phyloP scores from a whole-genome alignment of 306 rosid genomes.

The Abrus pulchellus region DNA sequence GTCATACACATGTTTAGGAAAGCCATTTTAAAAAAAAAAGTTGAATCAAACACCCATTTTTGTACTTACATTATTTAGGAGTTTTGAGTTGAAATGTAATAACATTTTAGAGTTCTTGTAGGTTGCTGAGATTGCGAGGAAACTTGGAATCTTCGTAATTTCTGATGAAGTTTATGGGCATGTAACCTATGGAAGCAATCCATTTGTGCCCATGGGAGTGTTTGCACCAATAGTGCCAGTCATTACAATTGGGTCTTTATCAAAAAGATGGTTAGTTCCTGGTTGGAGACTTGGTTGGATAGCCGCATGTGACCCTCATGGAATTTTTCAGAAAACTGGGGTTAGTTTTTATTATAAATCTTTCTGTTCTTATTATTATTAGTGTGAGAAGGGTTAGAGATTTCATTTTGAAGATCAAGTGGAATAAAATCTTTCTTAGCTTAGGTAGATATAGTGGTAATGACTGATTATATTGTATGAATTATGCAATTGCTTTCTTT shows the following conservation, averaged over 20 bases:
- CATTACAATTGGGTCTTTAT: conserved; percentile 66
- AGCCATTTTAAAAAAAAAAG: no score
- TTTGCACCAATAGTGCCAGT: conserved; percentile 67
- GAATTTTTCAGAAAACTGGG: conserved; percentile 61
- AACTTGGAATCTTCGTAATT: conserved; percentile 63
- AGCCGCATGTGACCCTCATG: conserved; percentile 62
- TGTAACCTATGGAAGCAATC: conserved; percentile 61
- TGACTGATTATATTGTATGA: conserved; percentile 1
- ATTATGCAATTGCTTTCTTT: conserved; percentile 5
- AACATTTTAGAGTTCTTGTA: conserved; percentile 24
- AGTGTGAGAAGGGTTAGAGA: background rate
- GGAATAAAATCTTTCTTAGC: background rate
- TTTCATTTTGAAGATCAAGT: background rate
- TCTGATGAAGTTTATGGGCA: conserved; percentile 76
- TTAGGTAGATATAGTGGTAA: background rate
- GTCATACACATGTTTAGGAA: background rate
- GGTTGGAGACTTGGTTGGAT: conserved; percentile 85
- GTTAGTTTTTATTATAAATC: conserved; percentile 44
- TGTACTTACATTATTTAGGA: background rate
- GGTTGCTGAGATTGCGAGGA: conserved; percentile 75
- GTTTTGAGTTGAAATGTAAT: conserved; percentile 36
- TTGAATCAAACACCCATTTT: no score
- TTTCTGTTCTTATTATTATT: background rate
- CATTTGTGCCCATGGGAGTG: conserved; percentile 73
- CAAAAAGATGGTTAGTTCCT: conserved; percentile 76